A percentile compares a stretch with the other conserved stretches of the same genome.
phyloP scores from a whole-genome alignment of 2,329 filamentous ascomycete genomes.

The Colletotrichum sp. region DNA sequence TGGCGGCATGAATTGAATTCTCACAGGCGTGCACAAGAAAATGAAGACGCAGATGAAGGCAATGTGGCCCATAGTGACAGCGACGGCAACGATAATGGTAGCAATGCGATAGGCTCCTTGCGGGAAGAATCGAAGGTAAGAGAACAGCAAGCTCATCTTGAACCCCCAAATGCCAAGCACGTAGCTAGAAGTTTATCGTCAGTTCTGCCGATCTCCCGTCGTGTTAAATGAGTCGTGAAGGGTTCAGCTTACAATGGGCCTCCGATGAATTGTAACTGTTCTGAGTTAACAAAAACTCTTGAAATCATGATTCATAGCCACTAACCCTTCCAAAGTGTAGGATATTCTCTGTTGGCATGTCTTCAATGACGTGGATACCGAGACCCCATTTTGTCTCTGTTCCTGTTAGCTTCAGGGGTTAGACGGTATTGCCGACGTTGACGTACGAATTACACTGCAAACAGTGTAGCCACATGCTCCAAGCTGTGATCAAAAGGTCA shows the following conservation, averaged over 20 bases:
- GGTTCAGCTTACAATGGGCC: slow-evolving; percentile 42
- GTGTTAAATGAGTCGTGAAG: neutral
- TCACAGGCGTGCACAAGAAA: slow-evolving; percentile 39
- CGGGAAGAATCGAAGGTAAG: slow-evolving; percentile 50
- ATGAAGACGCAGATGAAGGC: slow-evolving; percentile 40
- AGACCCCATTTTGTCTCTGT: slow-evolving; percentile 50
- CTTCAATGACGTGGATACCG: slow-evolving; percentile 35
- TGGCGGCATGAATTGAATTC: fast-evolving
- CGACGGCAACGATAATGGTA: slow-evolving; percentile 37
- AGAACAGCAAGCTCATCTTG: slow-evolving; percentile 49
- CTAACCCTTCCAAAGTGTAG: slow-evolving; percentile 41
- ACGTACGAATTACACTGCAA: slow-evolving; percentile 40
- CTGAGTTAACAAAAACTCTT: neutral
- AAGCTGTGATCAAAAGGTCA: slow-evolving; percentile 23
- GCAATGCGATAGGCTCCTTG: slow-evolving; percentile 34
- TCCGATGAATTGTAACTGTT: slow-evolving; percentile 42
- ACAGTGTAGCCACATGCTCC: slow-evolving; percentile 38
- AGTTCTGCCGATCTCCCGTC: neutral
- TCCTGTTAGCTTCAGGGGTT: neutral
- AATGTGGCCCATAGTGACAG: slow-evolving; percentile 42
- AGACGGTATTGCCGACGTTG: neutral
- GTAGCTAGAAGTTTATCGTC: slow-evolving; percentile 33
- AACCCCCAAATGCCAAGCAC: slow-evolving; percentile 48
- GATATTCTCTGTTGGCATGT: slow-evolving; percentile 42
- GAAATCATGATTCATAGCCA: no score